Conservation (phyloP, 352 stramenopile species). For the Phytophthora europaea region DNA sequence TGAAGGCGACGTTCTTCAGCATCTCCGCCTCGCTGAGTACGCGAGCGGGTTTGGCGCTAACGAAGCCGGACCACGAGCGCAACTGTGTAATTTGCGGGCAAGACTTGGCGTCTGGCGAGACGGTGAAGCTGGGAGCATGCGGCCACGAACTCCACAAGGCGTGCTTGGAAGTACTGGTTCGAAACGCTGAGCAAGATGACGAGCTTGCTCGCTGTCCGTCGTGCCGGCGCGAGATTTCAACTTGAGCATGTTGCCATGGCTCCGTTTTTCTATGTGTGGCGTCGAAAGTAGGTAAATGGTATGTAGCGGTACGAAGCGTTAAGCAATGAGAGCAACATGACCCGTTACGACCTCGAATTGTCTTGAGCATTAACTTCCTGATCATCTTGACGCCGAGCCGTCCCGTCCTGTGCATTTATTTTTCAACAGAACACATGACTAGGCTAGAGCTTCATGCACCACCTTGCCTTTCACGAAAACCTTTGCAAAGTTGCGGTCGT, state of each 20-base stretch:
- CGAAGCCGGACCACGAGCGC: conserved; percentile 66
- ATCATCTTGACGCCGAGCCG: background rate
- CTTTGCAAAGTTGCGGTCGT: conserved; percentile 83
- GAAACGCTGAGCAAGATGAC: conserved; percentile 38
- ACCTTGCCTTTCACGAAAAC: conserved; percentile 77
- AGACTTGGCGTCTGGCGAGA: conserved; percentile 62
- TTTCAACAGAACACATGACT: background rate
- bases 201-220: conserved; percentile 39
- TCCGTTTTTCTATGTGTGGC: conserved; percentile 10
- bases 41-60: conserved; percentile 62
- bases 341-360: background rate
- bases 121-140: conserved; percentile 51
- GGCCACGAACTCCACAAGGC: conserved; percentile 61
- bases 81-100: conserved; percentile 73
- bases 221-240: conserved; percentile 33
- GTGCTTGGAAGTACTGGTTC: conserved; percentile 52
- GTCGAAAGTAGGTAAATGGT: conserved; percentile 10
- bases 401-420: background rate
- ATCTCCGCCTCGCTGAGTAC: conserved; percentile 82
- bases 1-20: conserved; percentile 79
- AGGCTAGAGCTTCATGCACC: conserved; percentile 12
- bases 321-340: conserved; percentile 1
- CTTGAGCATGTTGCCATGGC: conserved; percentile 1
- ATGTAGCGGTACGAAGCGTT: background rate
- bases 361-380: background rate